Base-by-base conservation (phyloP, 164 flowering plant genomes). In the Vitis cinerea region DNA sequence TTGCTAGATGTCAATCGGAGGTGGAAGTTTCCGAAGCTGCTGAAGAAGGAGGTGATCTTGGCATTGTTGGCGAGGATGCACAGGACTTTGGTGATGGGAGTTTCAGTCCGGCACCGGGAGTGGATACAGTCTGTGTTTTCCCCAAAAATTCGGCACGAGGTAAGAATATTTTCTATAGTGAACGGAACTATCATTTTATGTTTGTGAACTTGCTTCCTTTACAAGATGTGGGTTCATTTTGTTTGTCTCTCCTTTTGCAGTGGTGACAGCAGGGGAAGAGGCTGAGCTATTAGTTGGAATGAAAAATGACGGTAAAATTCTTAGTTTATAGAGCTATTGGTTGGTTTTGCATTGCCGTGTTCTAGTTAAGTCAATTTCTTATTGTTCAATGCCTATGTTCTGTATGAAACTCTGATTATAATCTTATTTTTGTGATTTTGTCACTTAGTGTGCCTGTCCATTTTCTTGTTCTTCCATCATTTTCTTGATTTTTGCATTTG, bases 211-310 rank as follows among this genome's bases (percentile, higher is more conserved):
- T n/a, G 15, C 15, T 12, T 3, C 50, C 12, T 10, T 27, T 49
- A 1, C 13, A 9, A 16, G 4, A 27, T 63, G 11, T 56, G n/a
- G 7, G 8, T 16, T 58, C 12, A 57, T 59, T 63, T 59, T 10
- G 48, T 59, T 52, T 29, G 48, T 27, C 61, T 68, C 48, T 31
- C 27, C 66, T 63, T 37, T 48, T 81, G 79, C 87, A 96, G 98
- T 79, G 81, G 86, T 93, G 13, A 44, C 78, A 3, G 94, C 98
- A 30, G 99, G 99, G 65, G 91, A 91, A 83, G 94, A 89, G 72
- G 76, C 90, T 70, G 94, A 93, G 67, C 78, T 96, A 13, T 80
- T 96, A 3, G 97, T 90, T 74, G 99, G 98, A 56, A 47, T 96
- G 72, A 90, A 84, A 74, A 91, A 96, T 71, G 90, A 83, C 69